Conservation (phyloP, 208 protist species). For the Vickermania spadyakhi region DNA sequence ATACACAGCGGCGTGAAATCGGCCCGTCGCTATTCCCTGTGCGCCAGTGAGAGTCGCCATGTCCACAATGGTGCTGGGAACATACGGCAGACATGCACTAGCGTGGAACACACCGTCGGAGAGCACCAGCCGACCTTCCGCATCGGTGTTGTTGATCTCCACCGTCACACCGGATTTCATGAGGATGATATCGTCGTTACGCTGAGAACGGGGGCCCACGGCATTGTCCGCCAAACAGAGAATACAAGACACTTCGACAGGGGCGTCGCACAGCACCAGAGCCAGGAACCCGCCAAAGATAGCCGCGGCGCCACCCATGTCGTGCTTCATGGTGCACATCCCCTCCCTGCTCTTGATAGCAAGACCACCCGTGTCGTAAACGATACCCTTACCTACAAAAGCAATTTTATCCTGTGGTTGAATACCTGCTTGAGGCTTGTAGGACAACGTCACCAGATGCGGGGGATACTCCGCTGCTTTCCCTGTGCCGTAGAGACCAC, state of each 20-base stretch:
- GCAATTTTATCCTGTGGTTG: slow-evolving; percentile 48
- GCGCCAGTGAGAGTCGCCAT: slow-evolving; percentile 91
- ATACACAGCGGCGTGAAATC: slow-evolving; percentile 74
- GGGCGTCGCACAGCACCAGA: slow-evolving; percentile 29
- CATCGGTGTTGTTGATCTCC: slow-evolving; percentile 92
- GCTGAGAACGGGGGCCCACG: slow-evolving; percentile 57
- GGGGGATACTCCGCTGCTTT: slow-evolving; percentile 82
- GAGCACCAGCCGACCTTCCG: slow-evolving; percentile 89
- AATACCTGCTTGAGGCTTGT: slow-evolving; percentile 44
- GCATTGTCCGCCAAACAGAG: slow-evolving; percentile 89
- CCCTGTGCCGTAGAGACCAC: slow-evolving; percentile 70
- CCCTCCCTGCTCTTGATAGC: slow-evolving; percentile 57
- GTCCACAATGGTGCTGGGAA: slow-evolving; percentile 76
- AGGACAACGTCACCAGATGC: slow-evolving; percentile 66
- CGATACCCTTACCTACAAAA: slow-evolving; percentile 89
- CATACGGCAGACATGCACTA: slow-evolving; percentile 56
- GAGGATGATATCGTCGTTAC: slow-evolving; percentile 83
- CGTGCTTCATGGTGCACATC: slow-evolving; percentile 89
- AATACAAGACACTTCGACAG: slow-evolving; percentile 33
- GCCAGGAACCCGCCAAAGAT: slow-evolving; percentile 74
- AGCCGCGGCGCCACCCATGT: slow-evolving; percentile 87
- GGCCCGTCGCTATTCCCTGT: slow-evolving; percentile 77
- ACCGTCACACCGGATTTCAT: slow-evolving; percentile 85
- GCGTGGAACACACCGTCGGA: slow-evolving; percentile 87
- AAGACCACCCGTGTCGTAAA: slow-evolving; percentile 90